phyloP scores from a whole-genome alignment of 495 filamentous ascomycete genomes.

The Penicillium pancosmium region DNA sequence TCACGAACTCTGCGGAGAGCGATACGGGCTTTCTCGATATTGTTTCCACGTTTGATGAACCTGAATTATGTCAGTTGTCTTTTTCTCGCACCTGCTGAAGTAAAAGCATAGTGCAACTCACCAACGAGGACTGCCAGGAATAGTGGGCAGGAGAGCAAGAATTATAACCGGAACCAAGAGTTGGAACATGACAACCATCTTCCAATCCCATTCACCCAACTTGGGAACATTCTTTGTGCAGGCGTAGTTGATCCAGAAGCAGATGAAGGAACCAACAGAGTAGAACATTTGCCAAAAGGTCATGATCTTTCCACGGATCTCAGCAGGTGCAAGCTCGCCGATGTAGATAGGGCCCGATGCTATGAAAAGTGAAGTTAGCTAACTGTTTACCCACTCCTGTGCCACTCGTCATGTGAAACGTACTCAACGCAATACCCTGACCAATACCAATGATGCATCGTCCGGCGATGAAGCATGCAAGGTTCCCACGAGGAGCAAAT shows the following conservation, averaged over 20 bases:
- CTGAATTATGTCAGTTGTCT: constrained; percentile 18
- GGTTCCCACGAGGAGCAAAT: constrained; percentile 55
- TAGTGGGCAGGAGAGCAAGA: constrained; percentile 53
- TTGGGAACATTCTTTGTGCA: constrained; percentile 51
- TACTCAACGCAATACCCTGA: constrained; percentile 66
- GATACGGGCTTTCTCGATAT: constrained; percentile 55
- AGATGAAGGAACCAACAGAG: constrained; percentile 64
- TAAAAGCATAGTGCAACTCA: constrained; percentile 12
- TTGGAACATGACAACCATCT: constrained; percentile 65
- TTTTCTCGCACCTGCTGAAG: no score
- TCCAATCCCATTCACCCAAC: constrained; percentile 65
- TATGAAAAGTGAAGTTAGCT: constrained; percentile 21
- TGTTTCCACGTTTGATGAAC: constrained; percentile 55
- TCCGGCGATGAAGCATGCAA: constrained; percentile 63
- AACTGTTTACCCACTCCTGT: not conserved
- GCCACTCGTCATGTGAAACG: constrained; percentile 18
- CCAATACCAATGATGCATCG: constrained; percentile 65
- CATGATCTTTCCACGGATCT: constrained; percentile 66
- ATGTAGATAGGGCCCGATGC: constrained; percentile 64
- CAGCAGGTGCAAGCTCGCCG: constrained; percentile 58
- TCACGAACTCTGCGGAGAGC: constrained; percentile 56
- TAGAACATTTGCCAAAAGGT: constrained; percentile 72
- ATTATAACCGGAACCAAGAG: constrained; percentile 58
- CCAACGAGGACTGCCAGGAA: constrained; percentile 63
- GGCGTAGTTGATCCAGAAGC: constrained; percentile 63